Base-by-base conservation (phyloP, 495 filamentous ascomycete genomes). In the Mytilinidion resinicola region DNA sequence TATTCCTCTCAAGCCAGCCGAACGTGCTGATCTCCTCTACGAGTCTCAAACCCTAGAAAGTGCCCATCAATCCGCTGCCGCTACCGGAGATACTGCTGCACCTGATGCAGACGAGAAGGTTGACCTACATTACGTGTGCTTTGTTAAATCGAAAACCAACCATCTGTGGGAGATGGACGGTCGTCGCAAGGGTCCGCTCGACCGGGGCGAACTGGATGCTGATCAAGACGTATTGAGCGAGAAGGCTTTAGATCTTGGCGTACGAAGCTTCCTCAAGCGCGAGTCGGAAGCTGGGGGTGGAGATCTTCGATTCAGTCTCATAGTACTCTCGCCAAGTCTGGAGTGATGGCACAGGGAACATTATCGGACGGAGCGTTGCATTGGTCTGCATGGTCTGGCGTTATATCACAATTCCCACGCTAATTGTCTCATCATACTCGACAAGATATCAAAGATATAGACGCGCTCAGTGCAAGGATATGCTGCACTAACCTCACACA, bases 211-310 rank as follows among this genome's bases (percentile, higher is more conserved):
- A 11, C 68, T 93, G 8, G 75, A 56, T 1, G 76, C 76, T 2
- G 81, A 76, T 2, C 87, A 88, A 19, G 90, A 93, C 75, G 76
- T 90, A 44, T 67, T 95, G 33, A 83, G 84, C 57, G 77, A 83
- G 57, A 73, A 69, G 62, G 88, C 86, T 4, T 62, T 90, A 55
- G 79, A 81, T 9, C 57, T 85, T 37, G 85, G 84, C 0, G 74
- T 89, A 8, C 70, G 77, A 50, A 73, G 72, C 35, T 78, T 82
- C 51, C 78, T 85, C 48, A 75, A 77, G 55, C 69, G 82, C 56
- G 78, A 82, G 57, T 64, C 69, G 55, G 68, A 74, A 57, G 73
- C 72, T 41, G 75, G 74, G 4, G 72, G 72, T 15, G 67, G 71
- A 17, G 77, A 82, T 48, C 53, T 82, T 44, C 69, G 78, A 37